A percentile compares a stretch with the other conserved stretches of the same genome.
These are phyloP conservation scores for Petunia hybrid DNA, from an alignment of 305 asterid species.

Conservation along the genomic window DNA sequence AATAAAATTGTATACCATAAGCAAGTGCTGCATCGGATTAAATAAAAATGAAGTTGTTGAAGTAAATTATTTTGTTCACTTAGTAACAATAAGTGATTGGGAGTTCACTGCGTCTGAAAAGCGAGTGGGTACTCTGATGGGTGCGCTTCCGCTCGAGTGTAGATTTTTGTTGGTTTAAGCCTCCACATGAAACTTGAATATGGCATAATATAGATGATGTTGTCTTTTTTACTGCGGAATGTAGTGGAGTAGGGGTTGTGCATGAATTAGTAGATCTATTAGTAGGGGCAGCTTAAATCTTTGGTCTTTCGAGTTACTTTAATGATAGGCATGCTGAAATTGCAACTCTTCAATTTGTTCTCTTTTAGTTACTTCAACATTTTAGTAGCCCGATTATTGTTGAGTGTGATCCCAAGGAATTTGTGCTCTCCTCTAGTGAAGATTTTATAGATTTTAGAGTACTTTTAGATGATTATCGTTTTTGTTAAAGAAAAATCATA, in stretches of 20 bases:
- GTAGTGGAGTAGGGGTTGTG: background rate
- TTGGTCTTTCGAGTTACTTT: background rate
- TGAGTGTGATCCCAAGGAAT: background rate
- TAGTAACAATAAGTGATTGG: too few relatives aligned
- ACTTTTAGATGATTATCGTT: background rate
- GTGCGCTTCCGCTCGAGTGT: too few relatives aligned
- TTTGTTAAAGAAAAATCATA: background rate
- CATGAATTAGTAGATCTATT: background rate
- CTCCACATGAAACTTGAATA: background rate
- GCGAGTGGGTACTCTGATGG: too few relatives aligned
- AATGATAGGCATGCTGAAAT: background rate
- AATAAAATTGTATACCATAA: too few relatives aligned
- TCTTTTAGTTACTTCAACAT: background rate
- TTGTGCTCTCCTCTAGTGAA: background rate
- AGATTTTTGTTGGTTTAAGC: too few relatives aligned
- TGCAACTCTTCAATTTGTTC: background rate
- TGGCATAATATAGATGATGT: background rate
- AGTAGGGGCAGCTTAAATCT: background rate
- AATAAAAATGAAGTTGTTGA: too few relatives aligned
- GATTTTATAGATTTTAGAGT: too few relatives aligned
- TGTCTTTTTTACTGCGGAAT: background rate
- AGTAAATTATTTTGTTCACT: too few relatives aligned
- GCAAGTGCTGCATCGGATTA: too few relatives aligned
- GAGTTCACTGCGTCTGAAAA: too few relatives aligned
- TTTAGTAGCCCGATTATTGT: background rate